Conservation (phyloP, 345 rosid genomes). For the Kandelia obovata region DNA sequence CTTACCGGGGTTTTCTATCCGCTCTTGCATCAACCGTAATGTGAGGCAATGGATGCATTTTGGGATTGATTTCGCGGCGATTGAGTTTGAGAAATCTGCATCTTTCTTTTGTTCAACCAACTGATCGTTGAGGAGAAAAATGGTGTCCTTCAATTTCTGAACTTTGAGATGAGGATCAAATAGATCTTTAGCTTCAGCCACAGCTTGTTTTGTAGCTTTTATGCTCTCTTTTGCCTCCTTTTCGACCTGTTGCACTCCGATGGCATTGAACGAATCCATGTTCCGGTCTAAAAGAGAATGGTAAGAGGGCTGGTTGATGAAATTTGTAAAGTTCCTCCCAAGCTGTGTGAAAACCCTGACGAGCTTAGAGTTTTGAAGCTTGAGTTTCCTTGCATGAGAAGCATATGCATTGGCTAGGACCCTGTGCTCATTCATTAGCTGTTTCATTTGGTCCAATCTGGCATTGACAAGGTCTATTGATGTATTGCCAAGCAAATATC, state of each 20-base stretch:
- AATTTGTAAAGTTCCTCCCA: background rate
- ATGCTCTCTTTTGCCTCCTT: background rate
- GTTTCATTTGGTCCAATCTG: background rate
- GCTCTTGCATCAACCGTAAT: conserved; percentile 3
- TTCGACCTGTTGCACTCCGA: background rate
- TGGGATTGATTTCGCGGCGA: background rate
- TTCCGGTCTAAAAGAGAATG: background rate
- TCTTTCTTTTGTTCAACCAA: background rate
- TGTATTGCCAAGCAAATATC: background rate
- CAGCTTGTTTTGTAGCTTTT: background rate
- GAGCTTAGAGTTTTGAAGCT: conserved; percentile 1
- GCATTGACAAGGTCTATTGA: background rate
- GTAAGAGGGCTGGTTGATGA: background rate
- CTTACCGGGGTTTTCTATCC: background rate
- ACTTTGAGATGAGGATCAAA: background rate
- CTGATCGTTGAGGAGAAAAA: background rate
- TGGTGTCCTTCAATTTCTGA: conserved; percentile 3
- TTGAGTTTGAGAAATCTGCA: background rate
- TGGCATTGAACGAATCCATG: background rate
- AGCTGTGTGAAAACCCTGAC: background rate
- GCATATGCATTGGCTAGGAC: background rate
- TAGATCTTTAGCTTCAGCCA: background rate
- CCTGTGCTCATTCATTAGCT: too few species aligned
- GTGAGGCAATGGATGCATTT: conserved; percentile 5
- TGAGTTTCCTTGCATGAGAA: background rate